Base-by-base conservation (phyloP, 768 basidiomycete genomes). In the Lentinula sp. region DNA sequence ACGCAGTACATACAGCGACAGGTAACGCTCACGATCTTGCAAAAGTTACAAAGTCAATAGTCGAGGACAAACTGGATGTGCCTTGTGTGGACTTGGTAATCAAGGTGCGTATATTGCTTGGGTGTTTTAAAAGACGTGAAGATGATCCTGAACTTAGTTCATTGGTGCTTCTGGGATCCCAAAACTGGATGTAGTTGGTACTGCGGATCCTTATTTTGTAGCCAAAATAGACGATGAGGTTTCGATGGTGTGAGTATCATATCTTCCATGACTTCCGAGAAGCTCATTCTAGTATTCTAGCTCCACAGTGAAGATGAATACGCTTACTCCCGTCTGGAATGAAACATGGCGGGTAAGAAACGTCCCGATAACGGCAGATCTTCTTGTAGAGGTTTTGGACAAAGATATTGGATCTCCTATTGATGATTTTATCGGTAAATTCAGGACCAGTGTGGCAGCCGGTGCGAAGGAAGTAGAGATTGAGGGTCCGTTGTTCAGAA, bases 281-380 rank as follows among this genome's bases (percentile, higher is more conserved):
- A 13, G 9, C n/a, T 40, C 13, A 40, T 4, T 8, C 23, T 13
- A 15, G 7, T 50, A 37, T 58, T 63, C 53, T 16, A 91, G 90
- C 43, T 91, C 90, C 0, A 82, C 84, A 0, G 85, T 91, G 10
- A 78, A 87, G 65, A 57, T 71, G 15, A 75, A 83, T 48, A 85
- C 84, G 4, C 70, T 84, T 16, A 65, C 74, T 0, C 90, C 89
- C 0, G 85, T 89, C n/a, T 91, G 89, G 89, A 87, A 92, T 65
- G 89, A 90, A 67, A 64, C 76, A 13, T 91, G 90, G 90, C 73
- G 75, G 37, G 72, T 91, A 63, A 87, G 84, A 72, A 90, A 88
- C 67, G 89, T 91, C 9, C 89, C 90, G 0, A 70, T 69, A 4
- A 79, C 74, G 13, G 88, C 88, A 5, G 76, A 74, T 32, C 70